These are phyloP conservation scores for Ceratobasidium sp. DNA, from an alignment of 1,284 basidiomycete genomes.

Conservation along the genomic window DNA sequence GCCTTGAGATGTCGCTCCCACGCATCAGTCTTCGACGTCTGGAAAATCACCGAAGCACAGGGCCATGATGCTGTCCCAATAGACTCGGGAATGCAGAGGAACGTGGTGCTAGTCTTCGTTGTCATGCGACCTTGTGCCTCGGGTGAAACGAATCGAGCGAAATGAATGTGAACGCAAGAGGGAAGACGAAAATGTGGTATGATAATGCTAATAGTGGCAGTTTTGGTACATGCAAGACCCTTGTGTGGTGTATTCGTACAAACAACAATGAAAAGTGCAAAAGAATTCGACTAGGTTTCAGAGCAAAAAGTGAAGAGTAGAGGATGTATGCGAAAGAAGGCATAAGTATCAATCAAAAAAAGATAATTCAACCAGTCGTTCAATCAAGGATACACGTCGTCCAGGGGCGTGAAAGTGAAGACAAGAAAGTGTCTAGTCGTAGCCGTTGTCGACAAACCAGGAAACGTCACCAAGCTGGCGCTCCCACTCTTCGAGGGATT, in stretches of 20 bases:
- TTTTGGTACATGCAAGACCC: conserved; percentile 36
- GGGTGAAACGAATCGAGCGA: background rate
- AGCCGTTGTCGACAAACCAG: conserved; percentile 38
- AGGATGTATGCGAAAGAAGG: conserved; percentile 28
- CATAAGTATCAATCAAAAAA: conserved; percentile 30
- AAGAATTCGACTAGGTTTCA: conserved; percentile 24
- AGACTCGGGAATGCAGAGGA: conserved; percentile 8
- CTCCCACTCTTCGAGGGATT: conserved; percentile 35
- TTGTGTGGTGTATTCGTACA: conserved; percentile 35
- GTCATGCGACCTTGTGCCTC: background rate
- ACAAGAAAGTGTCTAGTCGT: conserved; percentile 11
- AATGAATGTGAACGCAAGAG: background rate
- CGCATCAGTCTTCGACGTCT: conserved; percentile 5
- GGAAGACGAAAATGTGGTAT: conserved; percentile 16
- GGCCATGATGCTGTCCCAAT: conserved; percentile 5
- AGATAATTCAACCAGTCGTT: conserved; percentile 39
- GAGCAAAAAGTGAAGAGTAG: conserved; percentile 18
- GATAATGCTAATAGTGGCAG: conserved; percentile 30
- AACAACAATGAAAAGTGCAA: conserved; percentile 21
- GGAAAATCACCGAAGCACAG: conserved; percentile 1
- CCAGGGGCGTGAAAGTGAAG: conserved; percentile 28
- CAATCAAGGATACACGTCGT: conserved; percentile 36
- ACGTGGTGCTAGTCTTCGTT: background rate
- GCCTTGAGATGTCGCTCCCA: background rate
- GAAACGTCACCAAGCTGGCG: conserved; percentile 36